Percentiles rank a stretch among this genome's conserved stretches.
Conservation (phyloP, 345 rosid genomes). For the Dipteronia dyeriana region DNA sequence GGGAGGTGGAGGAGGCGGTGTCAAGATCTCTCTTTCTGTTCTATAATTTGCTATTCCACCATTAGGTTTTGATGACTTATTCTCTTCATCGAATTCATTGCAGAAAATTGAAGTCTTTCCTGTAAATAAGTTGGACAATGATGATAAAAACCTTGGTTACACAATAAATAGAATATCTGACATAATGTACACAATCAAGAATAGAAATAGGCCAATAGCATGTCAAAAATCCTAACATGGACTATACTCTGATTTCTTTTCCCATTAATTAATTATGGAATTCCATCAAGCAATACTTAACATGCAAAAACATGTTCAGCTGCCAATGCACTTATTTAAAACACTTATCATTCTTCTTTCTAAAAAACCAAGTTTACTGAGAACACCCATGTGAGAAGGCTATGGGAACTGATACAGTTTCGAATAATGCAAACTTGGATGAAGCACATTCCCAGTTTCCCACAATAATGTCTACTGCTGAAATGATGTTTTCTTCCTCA, state of each 20-base stretch:
- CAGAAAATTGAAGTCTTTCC: conserved; percentile 54
- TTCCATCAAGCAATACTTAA: neutral
- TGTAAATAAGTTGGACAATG: conserved; percentile 27
- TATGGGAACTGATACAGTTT: neutral
- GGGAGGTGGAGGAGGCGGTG: conserved; percentile 74
- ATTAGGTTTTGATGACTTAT: conserved; percentile 47
- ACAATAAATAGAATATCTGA: neutral
- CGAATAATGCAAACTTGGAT: neutral
- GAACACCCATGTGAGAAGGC: neutral
- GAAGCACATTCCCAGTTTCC: neutral
- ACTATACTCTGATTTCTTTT: neutral
- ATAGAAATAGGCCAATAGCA: conserved; percentile 9
- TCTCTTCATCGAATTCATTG: conserved; percentile 63
- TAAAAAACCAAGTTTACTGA: neutral
- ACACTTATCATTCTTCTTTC: too few relatives aligned
- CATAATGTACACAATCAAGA: neutral
- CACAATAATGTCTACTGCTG: neutral
- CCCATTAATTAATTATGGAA: conserved; percentile 1
- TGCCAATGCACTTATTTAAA: neutral
- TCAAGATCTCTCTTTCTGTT: conserved; percentile 53
- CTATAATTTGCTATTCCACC: conserved; percentile 37
- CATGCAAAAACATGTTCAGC: neutral
- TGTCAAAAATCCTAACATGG: neutral
- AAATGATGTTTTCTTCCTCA: neutral
- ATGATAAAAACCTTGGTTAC: neutral